Conservation (phyloP, 2,329 filamentous ascomycete genomes). For the Davidsoniella virescens region DNA sequence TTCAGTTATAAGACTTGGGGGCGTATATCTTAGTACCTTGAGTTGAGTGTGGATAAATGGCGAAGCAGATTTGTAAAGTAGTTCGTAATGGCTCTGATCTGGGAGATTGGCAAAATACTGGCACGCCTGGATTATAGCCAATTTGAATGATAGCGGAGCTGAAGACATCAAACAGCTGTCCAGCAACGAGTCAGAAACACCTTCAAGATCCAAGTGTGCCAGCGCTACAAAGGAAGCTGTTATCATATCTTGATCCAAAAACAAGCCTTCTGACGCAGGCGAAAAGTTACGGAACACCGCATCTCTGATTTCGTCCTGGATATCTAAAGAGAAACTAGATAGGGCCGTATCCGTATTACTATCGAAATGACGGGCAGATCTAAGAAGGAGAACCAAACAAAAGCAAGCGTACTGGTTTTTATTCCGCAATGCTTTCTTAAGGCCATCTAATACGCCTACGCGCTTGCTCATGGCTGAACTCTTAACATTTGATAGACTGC, state of each 20-base stretch:
- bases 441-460: conserved; percentile 44
- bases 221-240: conserved; percentile 51
- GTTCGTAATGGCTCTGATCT: conserved; percentile 32
- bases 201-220: conserved; percentile 43
- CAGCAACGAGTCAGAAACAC: conserved; percentile 38
- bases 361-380: conserved; percentile 47
- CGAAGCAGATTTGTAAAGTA: conserved; percentile 38
- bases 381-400: conserved; percentile 45
- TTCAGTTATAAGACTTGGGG: too few relatives aligned
- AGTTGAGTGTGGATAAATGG: conserved; percentile 41
- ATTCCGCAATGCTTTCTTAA: conserved; percentile 47
- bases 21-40: conserved; percentile 27
- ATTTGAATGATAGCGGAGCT: conserved; percentile 43
- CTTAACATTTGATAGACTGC: conserved; percentile 48
- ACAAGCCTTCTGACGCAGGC: conserved; percentile 28
- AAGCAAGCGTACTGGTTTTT: conserved; percentile 51
- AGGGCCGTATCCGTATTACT: conserved; percentile 45
- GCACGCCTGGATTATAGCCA: conserved; percentile 45
- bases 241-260: conserved; percentile 47
- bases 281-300: conserved; percentile 43
- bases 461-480: conserved; percentile 48
- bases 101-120: conserved; percentile 42
- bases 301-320: conserved; percentile 52
- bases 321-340: conserved; percentile 51
- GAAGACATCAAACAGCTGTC: conserved; percentile 39